Conservation (phyloP, 2,329 filamentous ascomycete species). For the Botrytis tulipae region DNA sequence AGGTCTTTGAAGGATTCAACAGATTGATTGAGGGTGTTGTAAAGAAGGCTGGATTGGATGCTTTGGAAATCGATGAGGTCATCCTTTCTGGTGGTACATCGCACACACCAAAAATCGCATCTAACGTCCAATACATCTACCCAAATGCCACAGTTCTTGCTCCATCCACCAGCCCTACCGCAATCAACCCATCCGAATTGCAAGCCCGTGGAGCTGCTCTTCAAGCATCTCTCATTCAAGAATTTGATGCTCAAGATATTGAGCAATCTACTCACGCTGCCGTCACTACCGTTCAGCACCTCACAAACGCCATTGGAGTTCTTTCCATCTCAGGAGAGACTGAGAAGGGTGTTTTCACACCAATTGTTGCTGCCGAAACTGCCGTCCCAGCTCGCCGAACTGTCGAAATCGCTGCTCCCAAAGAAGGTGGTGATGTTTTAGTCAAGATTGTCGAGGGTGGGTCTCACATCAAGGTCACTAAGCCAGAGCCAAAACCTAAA, state of each 20-base stretch:
- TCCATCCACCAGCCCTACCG: slow-evolving; percentile 71
- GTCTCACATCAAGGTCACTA: slow-evolving; percentile 89
- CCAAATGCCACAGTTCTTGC: slow-evolving; percentile 77
- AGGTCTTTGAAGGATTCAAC: slow-evolving; percentile 86
- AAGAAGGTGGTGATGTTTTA: slow-evolving; percentile 82
- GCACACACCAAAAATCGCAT: slow-evolving; percentile 90
- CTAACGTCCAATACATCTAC: slow-evolving; percentile 77
- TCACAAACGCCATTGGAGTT: slow-evolving; percentile 84
- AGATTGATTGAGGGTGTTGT: slow-evolving; percentile 79
- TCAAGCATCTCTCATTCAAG: slow-evolving; percentile 89
- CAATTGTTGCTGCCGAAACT: slow-evolving; percentile 81
- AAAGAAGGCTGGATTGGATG: slow-evolving; percentile 88
- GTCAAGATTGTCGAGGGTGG: slow-evolving; percentile 85
- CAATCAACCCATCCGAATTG: slow-evolving; percentile 93
- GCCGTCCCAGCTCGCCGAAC: slow-evolving; percentile 85
- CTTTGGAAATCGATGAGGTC: slow-evolving; percentile 91
- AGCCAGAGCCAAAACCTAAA: slow-evolving; percentile 77
- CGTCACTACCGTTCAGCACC: slow-evolving; percentile 90
- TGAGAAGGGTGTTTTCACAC: slow-evolving; percentile 68
- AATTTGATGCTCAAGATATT: slow-evolving; percentile 91
- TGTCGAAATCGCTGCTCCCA: slow-evolving; percentile 72
- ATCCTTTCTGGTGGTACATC: slow-evolving; percentile 89
- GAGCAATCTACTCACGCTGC: slow-evolving; percentile 94
- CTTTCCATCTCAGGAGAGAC: slow-evolving; percentile 61
- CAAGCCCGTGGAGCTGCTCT: slow-evolving; percentile 87